phyloP scores from a whole-genome alignment of 2,329 filamentous ascomycete species.

The Pseudopithomyces chartarum region DNA sequence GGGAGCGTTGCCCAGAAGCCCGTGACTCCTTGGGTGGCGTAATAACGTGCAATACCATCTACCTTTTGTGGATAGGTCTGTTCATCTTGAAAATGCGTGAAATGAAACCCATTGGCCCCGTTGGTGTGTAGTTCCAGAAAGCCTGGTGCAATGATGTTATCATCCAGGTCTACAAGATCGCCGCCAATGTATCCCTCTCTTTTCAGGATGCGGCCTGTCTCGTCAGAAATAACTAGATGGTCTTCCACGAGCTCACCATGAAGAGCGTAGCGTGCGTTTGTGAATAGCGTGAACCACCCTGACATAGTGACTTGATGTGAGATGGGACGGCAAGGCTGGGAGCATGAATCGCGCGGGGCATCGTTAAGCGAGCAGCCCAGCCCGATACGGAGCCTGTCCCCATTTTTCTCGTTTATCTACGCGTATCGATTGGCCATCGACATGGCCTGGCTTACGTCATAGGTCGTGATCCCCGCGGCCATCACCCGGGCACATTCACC shows the following conservation, averaged over 20 bases:
- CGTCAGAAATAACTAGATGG: conserved; percentile 52
- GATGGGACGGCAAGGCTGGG: not conserved
- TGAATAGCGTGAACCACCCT: conserved; percentile 53
- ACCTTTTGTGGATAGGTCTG: conserved; percentile 51
- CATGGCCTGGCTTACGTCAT: not conserved
- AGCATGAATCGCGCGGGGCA: conserved; percentile 1
- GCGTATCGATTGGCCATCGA: not conserved
- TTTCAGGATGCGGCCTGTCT: conserved; percentile 50
- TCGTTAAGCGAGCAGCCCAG: not conserved
- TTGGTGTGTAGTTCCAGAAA: conserved; percentile 63
- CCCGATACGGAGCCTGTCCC: not conserved
- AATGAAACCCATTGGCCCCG: conserved; percentile 59
- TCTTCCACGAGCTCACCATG: conserved; percentile 51
- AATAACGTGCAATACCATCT: conserved; percentile 53
- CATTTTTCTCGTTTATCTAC: not conserved
- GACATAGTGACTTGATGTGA: conserved; percentile 31
- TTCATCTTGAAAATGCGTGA: conserved; percentile 54
- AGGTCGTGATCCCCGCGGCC: not conserved
- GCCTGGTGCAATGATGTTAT: conserved; percentile 58
- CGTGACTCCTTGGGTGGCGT: conserved; percentile 58
- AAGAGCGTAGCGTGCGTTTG: conserved; percentile 52
- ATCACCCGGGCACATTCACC: not conserved
- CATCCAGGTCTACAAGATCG: conserved; percentile 54
- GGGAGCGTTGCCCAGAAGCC: conserved; percentile 61
- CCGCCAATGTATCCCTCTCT: conserved; percentile 51